Evolutionary conservation across 2,329 filamentous ascomycete genomes (phyloP), one percentile per base, ranked within the genome.

Genomic region (Claviceps capensis): DNA sequence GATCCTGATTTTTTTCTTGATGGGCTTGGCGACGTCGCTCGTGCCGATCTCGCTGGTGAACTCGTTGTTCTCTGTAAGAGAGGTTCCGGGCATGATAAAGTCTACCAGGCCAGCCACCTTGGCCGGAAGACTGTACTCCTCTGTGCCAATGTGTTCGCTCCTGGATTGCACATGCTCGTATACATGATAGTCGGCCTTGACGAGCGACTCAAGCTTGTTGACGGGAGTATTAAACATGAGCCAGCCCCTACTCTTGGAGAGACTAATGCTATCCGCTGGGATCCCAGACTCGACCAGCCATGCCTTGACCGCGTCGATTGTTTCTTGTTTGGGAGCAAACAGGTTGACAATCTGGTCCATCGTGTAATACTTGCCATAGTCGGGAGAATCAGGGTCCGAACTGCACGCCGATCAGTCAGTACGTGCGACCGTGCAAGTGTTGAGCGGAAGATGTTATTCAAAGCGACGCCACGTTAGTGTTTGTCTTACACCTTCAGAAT

Each of bases 201-300:
- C 68, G 17, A 81, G 67, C 19, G 63, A 61, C 61, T 81, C 77
- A 5, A 74, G 70, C 60, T 82, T 74, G 38, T 69, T 65, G 3
- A 74, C 73, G 5, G 75, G 75, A 8, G 76, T 75, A 52, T 78
- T 70, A 59, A 81, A 79, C 11, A 69, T 65, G 19, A 81, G 59
- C 75, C 77, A 81, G 48, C 72, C 72, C 50, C 73, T 70, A 30
- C 73, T 73, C 43, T 69, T 67, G 0, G 77, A 76, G 44, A 77
- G 70, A 42, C 64, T 65, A 44, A 82, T 68, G 4, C 75, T 69
- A 3, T 67, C 65, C 2, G 62, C 60, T 17, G 68, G 59, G 44
- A 83, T 76, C 6, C 79, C 80, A 22, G 72, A 70, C 5, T 64
- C 61, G 19, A 68, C 62, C n/a, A 82, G 69, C 79, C 79, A 83